Conservation (phyloP, 164 flowering plant species). For the Cinnamomum micranthum region DNA sequence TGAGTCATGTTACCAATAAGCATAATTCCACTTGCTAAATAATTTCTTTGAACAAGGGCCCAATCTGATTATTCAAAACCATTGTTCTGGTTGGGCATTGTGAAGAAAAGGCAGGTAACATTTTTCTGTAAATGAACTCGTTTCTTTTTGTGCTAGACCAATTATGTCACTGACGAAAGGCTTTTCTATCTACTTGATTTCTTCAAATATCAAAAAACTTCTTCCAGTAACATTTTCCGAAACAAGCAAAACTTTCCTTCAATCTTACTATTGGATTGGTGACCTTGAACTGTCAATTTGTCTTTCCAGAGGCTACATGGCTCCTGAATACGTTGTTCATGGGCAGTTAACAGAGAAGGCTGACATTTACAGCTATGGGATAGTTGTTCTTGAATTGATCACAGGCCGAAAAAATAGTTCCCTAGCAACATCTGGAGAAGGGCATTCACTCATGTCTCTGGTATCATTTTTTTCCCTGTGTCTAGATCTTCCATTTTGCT, state of each 20-base stretch:
- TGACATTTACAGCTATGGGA: slow-evolving; percentile 13
- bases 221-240: not conserved
- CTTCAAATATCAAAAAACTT: not conserved
- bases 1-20: too few relatives aligned
- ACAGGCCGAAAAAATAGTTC: slow-evolving; percentile 12
- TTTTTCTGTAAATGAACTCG: not conserved
- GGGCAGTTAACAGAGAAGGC: slow-evolving; percentile 20
- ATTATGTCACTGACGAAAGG: not conserved
- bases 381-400: slow-evolving; percentile 13
- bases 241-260: not conserved
- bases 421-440: slow-evolving; percentile 5
- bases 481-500: not conserved
- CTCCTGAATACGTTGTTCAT: slow-evolving; percentile 15
- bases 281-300: not conserved
- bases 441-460: slow-evolving; percentile 13
- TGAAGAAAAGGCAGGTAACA: not conserved
- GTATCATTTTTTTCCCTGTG: not conserved
- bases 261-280: not conserved
- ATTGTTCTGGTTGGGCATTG: too few relatives aligned
- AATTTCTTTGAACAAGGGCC: not conserved
- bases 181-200: not conserved
- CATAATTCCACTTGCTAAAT: not conserved
- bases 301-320: slow-evolving; percentile 15
- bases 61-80: not conserved
- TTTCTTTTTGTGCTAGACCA: not conserved